These are phyloP conservation scores for Pavlovales sp. DNA, from an alignment of 208 protist genomes.

Conservation along the genomic window DNA sequence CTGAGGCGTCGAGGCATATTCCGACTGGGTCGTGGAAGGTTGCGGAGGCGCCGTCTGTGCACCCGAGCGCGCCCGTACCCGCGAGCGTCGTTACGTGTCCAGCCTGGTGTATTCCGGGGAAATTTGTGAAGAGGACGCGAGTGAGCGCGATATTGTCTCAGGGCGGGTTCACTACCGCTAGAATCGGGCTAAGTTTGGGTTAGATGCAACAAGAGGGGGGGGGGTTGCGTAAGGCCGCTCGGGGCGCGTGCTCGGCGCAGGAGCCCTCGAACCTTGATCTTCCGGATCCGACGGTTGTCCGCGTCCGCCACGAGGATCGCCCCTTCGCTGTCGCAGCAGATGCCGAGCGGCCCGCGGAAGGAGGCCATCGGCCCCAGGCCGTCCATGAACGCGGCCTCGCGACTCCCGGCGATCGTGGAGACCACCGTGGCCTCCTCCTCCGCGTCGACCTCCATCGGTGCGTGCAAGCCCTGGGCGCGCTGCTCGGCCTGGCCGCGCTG, in stretches of 20 bases:
- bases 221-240: too few relatives aligned
- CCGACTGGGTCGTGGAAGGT: not conserved
- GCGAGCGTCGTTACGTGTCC: not conserved
- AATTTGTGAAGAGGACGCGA: too few relatives aligned
- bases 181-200: too few relatives aligned
- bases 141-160: too few relatives aligned
- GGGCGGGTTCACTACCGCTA: too few relatives aligned
- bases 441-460: not conserved
- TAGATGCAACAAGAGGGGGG: too few relatives aligned
- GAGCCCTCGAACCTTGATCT: not conserved
- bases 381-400: not conserved
- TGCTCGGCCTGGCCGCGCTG: not conserved
- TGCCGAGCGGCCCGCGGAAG: not conserved
- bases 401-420: not conserved
- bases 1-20: not conserved
- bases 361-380: not conserved
- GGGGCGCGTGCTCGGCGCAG: too few relatives aligned
- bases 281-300: not conserved
- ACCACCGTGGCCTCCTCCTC: not conserved
- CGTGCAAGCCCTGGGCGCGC: not conserved
- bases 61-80: constrained; percentile 2
- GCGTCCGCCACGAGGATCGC: not conserved
- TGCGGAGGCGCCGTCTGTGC: not conserved
- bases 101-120: not conserved
- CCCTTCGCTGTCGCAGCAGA: not conserved